Conservation (phyloP, 2,329 filamentous ascomycete genomes). For the Hawksworthiomyces lignivorus region DNA sequence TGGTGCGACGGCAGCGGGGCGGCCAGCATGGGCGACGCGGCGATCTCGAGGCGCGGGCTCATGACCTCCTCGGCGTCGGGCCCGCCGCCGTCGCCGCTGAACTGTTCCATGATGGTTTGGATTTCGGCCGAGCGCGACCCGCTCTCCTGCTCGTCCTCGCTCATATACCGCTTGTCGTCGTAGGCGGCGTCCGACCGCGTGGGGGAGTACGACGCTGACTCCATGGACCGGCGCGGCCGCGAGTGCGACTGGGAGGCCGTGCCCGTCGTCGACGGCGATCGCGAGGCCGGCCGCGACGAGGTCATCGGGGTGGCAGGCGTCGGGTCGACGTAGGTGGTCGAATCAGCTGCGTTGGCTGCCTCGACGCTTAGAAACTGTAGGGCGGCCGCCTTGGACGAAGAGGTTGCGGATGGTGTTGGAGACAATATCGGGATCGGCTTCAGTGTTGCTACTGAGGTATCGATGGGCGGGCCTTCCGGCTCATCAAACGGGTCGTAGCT, state of each 20-base stretch:
- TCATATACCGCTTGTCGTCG: slow-evolving; percentile 49
- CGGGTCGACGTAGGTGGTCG: slow-evolving; percentile 46
- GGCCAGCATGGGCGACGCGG: slow-evolving; percentile 71
- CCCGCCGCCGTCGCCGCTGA: slow-evolving; percentile 65
- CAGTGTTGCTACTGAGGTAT: slow-evolving; percentile 39
- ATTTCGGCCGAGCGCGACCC: slow-evolving; percentile 72
- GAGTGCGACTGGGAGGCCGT: slow-evolving; percentile 40
- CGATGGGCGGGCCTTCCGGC: slow-evolving; percentile 8
- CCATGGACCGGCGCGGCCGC: slow-evolving; percentile 25
- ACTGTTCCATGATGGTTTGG: slow-evolving; percentile 96
- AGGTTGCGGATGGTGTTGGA: slow-evolving; percentile 19
- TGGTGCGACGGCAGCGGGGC: slow-evolving; percentile 39
- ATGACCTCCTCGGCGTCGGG: slow-evolving; percentile 77
- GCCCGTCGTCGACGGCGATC: slow-evolving; percentile 53
- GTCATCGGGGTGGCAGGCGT: slow-evolving; percentile 48
- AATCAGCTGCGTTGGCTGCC: slow-evolving; percentile 41
- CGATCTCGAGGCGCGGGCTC: slow-evolving; percentile 77
- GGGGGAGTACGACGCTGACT: slow-evolving; percentile 33
- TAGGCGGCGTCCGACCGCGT: slow-evolving; percentile 47
- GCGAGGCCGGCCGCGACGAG: slow-evolving; percentile 46
- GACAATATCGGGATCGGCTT: slow-evolving; percentile 26
- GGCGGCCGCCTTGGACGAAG: slow-evolving; percentile 28
- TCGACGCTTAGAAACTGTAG: slow-evolving; percentile 41
- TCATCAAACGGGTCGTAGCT: slow-evolving; percentile 10
- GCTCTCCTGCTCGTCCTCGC: slow-evolving; percentile 58